Evolutionary conservation across 2,329 filamentous ascomycete species (phyloP).

Genomic region (Cladophialophora chaetospira): DNA sequence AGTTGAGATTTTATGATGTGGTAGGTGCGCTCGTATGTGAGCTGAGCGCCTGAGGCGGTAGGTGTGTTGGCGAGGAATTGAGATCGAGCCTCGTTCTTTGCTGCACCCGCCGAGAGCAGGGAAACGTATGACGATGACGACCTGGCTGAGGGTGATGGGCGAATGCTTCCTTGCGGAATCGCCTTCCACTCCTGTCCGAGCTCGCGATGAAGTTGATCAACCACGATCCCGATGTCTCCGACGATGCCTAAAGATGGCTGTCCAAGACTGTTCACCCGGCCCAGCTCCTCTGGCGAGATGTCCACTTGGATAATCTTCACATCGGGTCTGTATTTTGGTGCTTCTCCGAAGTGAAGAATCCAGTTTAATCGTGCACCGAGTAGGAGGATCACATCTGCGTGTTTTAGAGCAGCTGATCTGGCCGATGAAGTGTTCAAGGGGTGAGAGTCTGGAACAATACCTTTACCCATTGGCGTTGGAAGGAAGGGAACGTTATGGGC

Average conservation of each 20-base stretch:
- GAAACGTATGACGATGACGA: slow-evolving; percentile 35
- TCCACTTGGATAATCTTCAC: slow-evolving; percentile 60
- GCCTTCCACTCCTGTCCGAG: slow-evolving; percentile 50
- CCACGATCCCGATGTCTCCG: slow-evolving; percentile 55
- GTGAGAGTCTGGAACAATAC: slow-evolving; percentile 57
- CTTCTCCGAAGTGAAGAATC: slow-evolving; percentile 60
- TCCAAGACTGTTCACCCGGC: slow-evolving; percentile 52
- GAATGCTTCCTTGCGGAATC: slow-evolving; percentile 36
- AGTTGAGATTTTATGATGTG: slow-evolving; percentile 55
- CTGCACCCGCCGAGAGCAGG: slow-evolving; percentile 35
- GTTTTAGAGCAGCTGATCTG: slow-evolving; percentile 55
- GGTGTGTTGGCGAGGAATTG: slow-evolving; percentile 44
- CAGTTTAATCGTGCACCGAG: slow-evolving; percentile 60
- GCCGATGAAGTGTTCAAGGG: slow-evolving; percentile 56
- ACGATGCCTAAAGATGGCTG: slow-evolving; percentile 48
- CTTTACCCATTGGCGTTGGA: slow-evolving; percentile 62
- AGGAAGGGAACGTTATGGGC: slow-evolving; percentile 56
- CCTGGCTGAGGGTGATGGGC: background rate
- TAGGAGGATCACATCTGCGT: slow-evolving; percentile 58
- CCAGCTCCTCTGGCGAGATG: slow-evolving; percentile 56
- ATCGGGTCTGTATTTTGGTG: slow-evolving; percentile 55
- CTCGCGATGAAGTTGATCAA: slow-evolving; percentile 48
- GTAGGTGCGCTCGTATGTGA: slow-evolving; percentile 56
- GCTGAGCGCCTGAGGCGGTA: slow-evolving; percentile 40
- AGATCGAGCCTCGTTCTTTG: slow-evolving; percentile 49